These are phyloP conservation scores for Pseudozyma thailandica DNA, from an alignment of 1,284 basidiomycete genomes.

Conservation along the genomic window DNA sequence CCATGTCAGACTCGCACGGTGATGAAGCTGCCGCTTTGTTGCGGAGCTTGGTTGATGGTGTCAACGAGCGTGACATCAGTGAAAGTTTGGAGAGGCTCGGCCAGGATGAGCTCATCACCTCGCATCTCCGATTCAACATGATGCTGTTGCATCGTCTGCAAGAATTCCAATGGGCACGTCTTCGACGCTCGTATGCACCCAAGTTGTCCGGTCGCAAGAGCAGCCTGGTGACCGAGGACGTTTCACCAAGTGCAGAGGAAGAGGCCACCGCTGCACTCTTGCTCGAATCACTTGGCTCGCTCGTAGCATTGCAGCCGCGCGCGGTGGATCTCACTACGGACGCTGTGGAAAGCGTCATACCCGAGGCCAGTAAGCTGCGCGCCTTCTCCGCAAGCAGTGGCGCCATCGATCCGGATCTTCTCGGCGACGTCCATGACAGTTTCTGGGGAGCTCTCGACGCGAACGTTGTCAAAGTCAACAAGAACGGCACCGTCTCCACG, in stretches of 20 bases:
- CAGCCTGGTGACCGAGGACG: constrained; percentile 3
- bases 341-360: constrained; percentile 14
- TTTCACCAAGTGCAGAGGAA: constrained; percentile 38
- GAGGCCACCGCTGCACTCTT: constrained; percentile 39
- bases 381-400: constrained; percentile 38
- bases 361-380: constrained; percentile 21
- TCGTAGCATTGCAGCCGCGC: constrained; percentile 39
- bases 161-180: constrained; percentile 58
- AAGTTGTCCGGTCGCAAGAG: constrained; percentile 7
- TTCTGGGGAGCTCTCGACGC: constrained; percentile 59
- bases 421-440: constrained; percentile 39
- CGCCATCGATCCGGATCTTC: constrained; percentile 49
- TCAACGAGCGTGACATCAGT: constrained; percentile 25
- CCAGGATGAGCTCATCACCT: constrained; percentile 36
- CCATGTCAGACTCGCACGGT: constrained; percentile 6
- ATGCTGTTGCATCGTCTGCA: constrained; percentile 54
- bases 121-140: constrained; percentile 47
- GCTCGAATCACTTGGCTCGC: constrained; percentile 43
- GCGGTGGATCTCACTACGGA: constrained; percentile 13
- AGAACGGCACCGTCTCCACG: constrained; percentile 13
- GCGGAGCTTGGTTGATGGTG: constrained; percentile 16
- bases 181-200: constrained; percentile 35
- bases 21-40: constrained; percentile 13
- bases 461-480: constrained; percentile 26
- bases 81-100: constrained; percentile 37